These are phyloP conservation scores for Verticillium isaacii DNA, from an alignment of 2,329 filamentous ascomycete genomes.

Conservation along the genomic window DNA sequence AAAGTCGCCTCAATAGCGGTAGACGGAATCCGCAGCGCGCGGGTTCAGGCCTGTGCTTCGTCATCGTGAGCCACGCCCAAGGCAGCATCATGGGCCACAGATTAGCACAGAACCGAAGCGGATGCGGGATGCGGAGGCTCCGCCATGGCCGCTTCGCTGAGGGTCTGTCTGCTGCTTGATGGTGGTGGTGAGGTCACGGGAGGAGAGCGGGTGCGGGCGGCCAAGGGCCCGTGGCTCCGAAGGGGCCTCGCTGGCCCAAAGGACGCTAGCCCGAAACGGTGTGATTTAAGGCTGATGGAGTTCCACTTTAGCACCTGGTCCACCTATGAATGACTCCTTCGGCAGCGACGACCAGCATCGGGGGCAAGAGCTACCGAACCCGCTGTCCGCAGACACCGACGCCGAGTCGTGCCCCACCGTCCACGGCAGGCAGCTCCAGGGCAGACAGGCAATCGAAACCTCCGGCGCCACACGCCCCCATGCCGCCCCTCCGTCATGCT, in stretches of 20 bases:
- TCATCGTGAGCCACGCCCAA: neutral
- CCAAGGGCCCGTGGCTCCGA: neutral
- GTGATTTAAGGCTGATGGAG: neutral
- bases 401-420: no score
- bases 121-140: neutral
- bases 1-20: neutral
- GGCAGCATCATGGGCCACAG: neutral
- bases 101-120: neutral
- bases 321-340: no score
- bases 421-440: no score
- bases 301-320: no score
- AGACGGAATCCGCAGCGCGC: neutral
- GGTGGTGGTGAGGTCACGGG: neutral
- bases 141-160: neutral
- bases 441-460: no score
- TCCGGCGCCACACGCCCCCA: no score
- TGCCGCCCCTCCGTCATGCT: no score
- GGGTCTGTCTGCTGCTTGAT: neutral
- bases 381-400: no score
- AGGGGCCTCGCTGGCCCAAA: neutral
- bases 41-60: neutral
- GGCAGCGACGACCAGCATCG: no score
- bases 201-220: neutral
- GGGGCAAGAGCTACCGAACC: no score
- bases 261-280: neutral